These are phyloP conservation scores for Apiospora saccharicola DNA, from an alignment of 2,329 filamentous ascomycete species.

Conservation along the genomic window DNA sequence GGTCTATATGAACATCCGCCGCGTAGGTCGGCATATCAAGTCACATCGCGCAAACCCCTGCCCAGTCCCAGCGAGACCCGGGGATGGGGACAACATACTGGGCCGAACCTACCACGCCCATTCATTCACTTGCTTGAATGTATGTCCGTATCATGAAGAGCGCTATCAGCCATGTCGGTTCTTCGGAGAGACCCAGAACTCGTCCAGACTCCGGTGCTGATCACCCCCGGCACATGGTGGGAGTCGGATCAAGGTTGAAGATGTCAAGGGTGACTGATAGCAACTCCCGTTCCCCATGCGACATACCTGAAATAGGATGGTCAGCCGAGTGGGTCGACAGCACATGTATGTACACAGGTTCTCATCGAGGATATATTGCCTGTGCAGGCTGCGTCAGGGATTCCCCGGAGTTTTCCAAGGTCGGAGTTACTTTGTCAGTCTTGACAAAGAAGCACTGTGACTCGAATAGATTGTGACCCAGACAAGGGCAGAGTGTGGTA, in stretches of 20 bases:
- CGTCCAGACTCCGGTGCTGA: not conserved
- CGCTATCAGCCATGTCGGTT: constrained; percentile 13
- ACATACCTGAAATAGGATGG: constrained; percentile 2
- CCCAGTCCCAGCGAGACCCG: not conserved
- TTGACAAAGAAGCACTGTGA: constrained; percentile 20
- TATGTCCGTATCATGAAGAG: not conserved
- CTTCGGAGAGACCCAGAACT: not conserved
- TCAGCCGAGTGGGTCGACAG: constrained; percentile 6
- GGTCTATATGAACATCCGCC: constrained; percentile 1
- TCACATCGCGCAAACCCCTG: constrained; percentile 10
- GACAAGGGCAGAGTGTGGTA: not conserved
- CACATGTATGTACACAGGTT: constrained; percentile 4
- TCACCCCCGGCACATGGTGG: constrained; percentile 8
- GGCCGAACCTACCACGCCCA: not conserved
- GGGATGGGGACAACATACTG: not conserved
- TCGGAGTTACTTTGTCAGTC: constrained; percentile 17
- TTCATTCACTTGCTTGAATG: not conserved
- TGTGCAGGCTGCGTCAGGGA: not conserved
- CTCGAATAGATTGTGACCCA: constrained; percentile 2
- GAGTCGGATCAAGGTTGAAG: not conserved
- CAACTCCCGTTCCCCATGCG: constrained; percentile 16
- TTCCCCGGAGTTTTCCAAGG: not conserved
- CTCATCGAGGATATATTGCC: constrained; percentile 5
- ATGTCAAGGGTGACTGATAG: constrained; percentile 6
- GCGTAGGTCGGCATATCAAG: constrained; percentile 14